Conservation (phyloP, 2,329 filamentous ascomycete species). For the Sporothrix protearum region DNA sequence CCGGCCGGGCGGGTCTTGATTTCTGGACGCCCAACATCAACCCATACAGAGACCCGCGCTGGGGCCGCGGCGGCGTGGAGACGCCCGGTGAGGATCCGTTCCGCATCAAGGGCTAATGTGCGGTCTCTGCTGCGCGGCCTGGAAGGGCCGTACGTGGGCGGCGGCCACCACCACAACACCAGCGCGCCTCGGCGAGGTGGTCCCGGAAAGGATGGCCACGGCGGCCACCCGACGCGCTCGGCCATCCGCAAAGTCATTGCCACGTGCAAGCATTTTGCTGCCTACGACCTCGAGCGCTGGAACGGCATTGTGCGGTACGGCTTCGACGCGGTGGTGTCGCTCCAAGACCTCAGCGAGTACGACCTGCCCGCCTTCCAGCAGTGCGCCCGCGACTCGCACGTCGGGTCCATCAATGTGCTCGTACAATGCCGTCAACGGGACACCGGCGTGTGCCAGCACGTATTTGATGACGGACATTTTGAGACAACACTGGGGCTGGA, state of each 20-base stretch:
- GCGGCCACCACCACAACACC: conserved; percentile 19
- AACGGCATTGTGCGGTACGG: conserved; percentile 34
- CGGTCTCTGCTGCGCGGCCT: conserved; percentile 31
- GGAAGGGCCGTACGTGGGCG: conserved; percentile 27
- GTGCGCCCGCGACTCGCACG: conserved; percentile 56
- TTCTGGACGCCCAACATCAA: conserved; percentile 67
- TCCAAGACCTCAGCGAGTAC: conserved; percentile 65
- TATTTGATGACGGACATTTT: conserved; percentile 62
- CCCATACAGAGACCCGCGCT: conserved; percentile 58
- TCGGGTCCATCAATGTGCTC: conserved; percentile 61
- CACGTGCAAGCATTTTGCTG: conserved; percentile 59
- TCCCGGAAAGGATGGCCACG: background rate
- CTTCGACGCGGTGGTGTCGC: conserved; percentile 49
- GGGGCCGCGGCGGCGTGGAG: conserved; percentile 52
- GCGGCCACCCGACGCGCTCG: background rate
- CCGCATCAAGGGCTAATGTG: conserved; percentile 29
- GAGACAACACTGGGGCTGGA: conserved; percentile 63
- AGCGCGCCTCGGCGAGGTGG: background rate
- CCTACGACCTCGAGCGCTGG: conserved; percentile 51
- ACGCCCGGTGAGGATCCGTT: conserved; percentile 33
- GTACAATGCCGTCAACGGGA: conserved; percentile 63
- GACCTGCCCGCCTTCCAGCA: conserved; percentile 63
- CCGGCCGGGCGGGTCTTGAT: conserved; percentile 41
- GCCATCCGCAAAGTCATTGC: conserved; percentile 30
- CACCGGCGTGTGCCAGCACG: conserved; percentile 56